These are phyloP conservation scores for Yarrowia sp. DNA, from an alignment of 805 yeast genomes.

Conservation along the genomic window DNA sequence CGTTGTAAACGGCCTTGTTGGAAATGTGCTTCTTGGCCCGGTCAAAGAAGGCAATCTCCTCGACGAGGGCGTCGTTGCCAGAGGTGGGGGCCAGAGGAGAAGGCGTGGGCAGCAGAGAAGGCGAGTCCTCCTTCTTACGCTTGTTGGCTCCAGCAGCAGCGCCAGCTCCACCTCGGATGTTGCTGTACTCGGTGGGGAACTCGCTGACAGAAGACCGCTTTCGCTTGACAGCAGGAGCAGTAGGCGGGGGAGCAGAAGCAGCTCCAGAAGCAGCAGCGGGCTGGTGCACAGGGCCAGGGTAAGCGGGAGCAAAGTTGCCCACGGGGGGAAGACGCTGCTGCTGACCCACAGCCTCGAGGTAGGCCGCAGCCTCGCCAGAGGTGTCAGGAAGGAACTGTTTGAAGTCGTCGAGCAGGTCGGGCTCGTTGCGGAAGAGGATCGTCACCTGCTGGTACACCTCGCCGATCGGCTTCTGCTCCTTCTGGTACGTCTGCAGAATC, in stretches of 20 bases:
- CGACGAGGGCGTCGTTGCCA: conserved; percentile 60
- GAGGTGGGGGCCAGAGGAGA: conserved; percentile 65
- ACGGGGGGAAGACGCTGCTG: conserved; percentile 72
- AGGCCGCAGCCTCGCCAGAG: conserved; percentile 34
- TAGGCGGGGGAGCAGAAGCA: background rate
- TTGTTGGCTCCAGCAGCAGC: conserved; percentile 23
- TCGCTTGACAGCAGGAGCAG: conserved; percentile 12
- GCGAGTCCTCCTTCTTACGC: conserved; percentile 36
- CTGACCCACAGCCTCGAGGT: conserved; percentile 23
- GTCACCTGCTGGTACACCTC: conserved; percentile 96
- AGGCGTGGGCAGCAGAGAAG: conserved; percentile 77
- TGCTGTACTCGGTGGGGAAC: conserved; percentile 27
- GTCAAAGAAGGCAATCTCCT: conserved; percentile 88
- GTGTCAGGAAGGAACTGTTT: conserved; percentile 92
- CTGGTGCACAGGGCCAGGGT: conserved; percentile 13
- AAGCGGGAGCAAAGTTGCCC: conserved; percentile 78
- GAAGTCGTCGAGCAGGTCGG: conserved; percentile 91
- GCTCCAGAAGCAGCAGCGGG: background rate
- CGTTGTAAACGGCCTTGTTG: conserved; percentile 85
- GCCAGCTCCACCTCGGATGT: conserved; percentile 31
- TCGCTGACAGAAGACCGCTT: conserved; percentile 21
- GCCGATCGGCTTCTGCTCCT: conserved; percentile 91
- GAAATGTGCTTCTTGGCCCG: conserved; percentile 85
- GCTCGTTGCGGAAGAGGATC: conserved; percentile 82
- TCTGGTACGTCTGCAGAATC: conserved; percentile 92